Percentiles rank a stretch among this genome's conserved stretches.
Evolutionary conservation across 1,139 yeast species (phyloP).

Genomic region (Yamadazyma aaseri): DNA sequence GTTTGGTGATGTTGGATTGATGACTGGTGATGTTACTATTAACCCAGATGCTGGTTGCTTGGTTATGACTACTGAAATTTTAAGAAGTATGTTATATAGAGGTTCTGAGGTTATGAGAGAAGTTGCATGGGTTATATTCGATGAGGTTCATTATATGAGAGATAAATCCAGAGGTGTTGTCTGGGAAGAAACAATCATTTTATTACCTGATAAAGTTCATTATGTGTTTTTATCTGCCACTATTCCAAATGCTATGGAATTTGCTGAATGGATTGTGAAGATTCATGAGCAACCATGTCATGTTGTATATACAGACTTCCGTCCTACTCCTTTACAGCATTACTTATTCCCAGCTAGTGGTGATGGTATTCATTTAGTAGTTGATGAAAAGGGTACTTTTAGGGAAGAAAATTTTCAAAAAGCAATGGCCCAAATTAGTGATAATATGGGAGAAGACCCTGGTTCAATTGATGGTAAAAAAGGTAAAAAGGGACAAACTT

Average conservation of each 20-base stretch:
- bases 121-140: slow-evolving; percentile 95
- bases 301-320: slow-evolving; percentile 96
- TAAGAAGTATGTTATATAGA: slow-evolving; percentile 86
- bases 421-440: slow-evolving; percentile 93
- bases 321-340: slow-evolving; percentile 98
- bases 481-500: slow-evolving; percentile 82
- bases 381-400: slow-evolving; percentile 94
- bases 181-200: slow-evolving; percentile 97
- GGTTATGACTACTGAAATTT: slow-evolving; percentile 97
- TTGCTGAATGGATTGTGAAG: slow-evolving; percentile 97
- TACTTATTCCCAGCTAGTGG: slow-evolving; percentile 97
- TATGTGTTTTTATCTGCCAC: slow-evolving; percentile 91
- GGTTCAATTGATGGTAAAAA: slow-evolving; percentile 51
- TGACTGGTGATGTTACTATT: slow-evolving; percentile 98
- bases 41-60: slow-evolving; percentile 96
- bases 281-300: slow-evolving; percentile 97
- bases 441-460: slow-evolving; percentile 82
- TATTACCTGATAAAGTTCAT: slow-evolving; percentile 92
- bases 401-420: slow-evolving; percentile 97
- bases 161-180: slow-evolving; percentile 97
- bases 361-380: slow-evolving; percentile 94
- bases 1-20: slow-evolving; percentile 93
- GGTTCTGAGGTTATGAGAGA: slow-evolving; percentile 96
- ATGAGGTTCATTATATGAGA: slow-evolving; percentile 95
- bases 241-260: slow-evolving; percentile 96